A percentile compares a stretch with the other conserved stretches of the same genome.
Evolutionary conservation across 306 rosid genomes (phyloP).

Genomic region (Hippophae gyantsensis): DNA sequence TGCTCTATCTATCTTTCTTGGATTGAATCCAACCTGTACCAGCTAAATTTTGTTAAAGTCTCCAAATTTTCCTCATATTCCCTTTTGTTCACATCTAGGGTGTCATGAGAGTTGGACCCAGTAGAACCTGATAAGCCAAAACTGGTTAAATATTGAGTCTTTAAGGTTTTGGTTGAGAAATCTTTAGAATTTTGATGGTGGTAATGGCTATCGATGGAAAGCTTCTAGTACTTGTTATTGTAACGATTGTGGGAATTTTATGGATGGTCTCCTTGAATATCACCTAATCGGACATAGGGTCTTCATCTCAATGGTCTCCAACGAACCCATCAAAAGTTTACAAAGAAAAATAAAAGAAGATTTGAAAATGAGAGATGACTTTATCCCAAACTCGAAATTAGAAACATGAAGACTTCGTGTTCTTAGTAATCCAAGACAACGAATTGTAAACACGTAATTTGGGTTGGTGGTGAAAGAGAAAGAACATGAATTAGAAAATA

Average conservation of each 20-base stretch:
- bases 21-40: constrained; percentile 18
- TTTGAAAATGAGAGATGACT: too few relatives aligned
- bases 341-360: too few relatives aligned
- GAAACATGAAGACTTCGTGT: too few relatives aligned
- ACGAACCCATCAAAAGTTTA: constrained; percentile 13
- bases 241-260: constrained; percentile 68
- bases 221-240: constrained; percentile 54
- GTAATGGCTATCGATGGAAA: constrained; percentile 27
- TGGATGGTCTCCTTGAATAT: constrained; percentile 83
- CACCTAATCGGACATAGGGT: constrained; percentile 89
- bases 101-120: constrained; percentile 37
- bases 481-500: too few relatives aligned
- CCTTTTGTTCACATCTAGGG: constrained; percentile 47
- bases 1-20: too few relatives aligned
- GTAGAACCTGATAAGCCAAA: constrained; percentile 35
- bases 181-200: constrained; percentile 12
- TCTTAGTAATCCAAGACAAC: too few relatives aligned
- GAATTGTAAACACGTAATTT: too few relatives aligned
- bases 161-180: constrained; percentile 51
- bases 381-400: too few relatives aligned
- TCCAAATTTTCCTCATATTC: constrained; percentile 56
- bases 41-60: constrained; percentile 63
- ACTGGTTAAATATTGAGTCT: constrained; percentile 68
- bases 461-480: too few relatives aligned
- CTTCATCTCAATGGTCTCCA: constrained; percentile 65